phyloP scores from a whole-genome alignment of 2,329 filamentous ascomycete genomes.

The Sporothrix schenckii region DNA sequence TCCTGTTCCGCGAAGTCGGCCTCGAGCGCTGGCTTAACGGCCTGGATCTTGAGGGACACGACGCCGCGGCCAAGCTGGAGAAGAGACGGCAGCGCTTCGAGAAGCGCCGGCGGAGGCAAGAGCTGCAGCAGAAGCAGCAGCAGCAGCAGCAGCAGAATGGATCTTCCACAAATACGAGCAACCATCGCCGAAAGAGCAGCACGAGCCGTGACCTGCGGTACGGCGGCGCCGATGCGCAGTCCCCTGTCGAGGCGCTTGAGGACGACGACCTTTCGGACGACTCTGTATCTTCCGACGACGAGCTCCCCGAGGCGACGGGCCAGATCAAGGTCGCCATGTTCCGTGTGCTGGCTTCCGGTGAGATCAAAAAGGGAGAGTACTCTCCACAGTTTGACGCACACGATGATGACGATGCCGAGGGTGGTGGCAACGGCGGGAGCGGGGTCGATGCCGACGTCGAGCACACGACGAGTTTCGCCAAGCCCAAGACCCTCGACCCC shows the following conservation, averaged over 20 bases:
- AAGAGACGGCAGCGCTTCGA: constrained; percentile 81
- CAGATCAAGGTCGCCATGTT: constrained; percentile 99
- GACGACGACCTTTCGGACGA: constrained; percentile 68
- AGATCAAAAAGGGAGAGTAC: constrained; percentile 97
- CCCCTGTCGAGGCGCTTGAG: constrained; percentile 69
- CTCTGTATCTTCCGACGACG: constrained; percentile 75
- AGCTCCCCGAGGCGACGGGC: constrained; percentile 88
- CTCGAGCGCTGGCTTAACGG: constrained; percentile 96
- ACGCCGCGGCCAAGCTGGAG: constrained; percentile 86
- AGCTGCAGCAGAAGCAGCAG: constrained; percentile 41
- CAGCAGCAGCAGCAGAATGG: constrained; percentile 39
- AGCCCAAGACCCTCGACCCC: constrained; percentile 92
- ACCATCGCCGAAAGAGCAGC: constrained; percentile 48
- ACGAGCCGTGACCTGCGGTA: constrained; percentile 67
- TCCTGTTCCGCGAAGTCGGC: constrained; percentile 94
- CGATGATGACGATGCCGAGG: constrained; percentile 74
- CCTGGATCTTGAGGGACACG: constrained; percentile 89
- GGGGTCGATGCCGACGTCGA: constrained; percentile 81
- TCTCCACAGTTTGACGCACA: constrained; percentile 97
- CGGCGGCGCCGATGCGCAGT: constrained; percentile 69
- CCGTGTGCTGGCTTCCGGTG: constrained; percentile 89
- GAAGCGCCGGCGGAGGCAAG: constrained; percentile 67
- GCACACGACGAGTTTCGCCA: constrained; percentile 96
- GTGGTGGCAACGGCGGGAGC: constrained; percentile 53
- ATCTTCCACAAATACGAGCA: constrained; percentile 37